phyloP scores from a whole-genome alignment of 192 early-diverging fungal species.

The Haplosporangium gracile region DNA sequence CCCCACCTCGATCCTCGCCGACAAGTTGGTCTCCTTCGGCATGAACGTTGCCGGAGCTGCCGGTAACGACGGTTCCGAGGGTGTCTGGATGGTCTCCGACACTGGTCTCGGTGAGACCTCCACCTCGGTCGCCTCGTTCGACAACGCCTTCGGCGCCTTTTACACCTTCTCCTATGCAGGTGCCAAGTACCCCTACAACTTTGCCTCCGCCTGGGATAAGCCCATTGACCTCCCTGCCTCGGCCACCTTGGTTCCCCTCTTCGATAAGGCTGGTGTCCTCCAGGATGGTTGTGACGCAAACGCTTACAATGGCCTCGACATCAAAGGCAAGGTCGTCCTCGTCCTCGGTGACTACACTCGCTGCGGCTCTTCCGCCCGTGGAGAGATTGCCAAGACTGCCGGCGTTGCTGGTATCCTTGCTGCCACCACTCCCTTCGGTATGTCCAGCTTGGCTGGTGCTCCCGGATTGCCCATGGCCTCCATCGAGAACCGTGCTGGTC shows the following conservation, averaged over 20 bases:
- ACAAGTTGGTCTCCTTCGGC: slow-evolving; percentile 61
- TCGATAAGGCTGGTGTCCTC: slow-evolving; percentile 27
- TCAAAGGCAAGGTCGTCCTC: slow-evolving; percentile 42
- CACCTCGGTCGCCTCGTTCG: slow-evolving; percentile 72
- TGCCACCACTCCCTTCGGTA: slow-evolving; percentile 48
- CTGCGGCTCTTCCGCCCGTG: slow-evolving; percentile 53
- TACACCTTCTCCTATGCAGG: slow-evolving; percentile 27
- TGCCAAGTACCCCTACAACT: slow-evolving; percentile 11
- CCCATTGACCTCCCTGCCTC: slow-evolving; percentile 56
- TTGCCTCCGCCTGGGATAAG: slow-evolving; percentile 12
- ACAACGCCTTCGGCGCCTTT: slow-evolving; percentile 53
- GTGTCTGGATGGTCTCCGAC: slow-evolving; percentile 68
- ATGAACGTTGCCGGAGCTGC: slow-evolving; percentile 72
- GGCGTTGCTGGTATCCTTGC: slow-evolving; percentile 33
- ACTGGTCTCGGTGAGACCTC: slow-evolving; percentile 68
- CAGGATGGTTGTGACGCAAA: slow-evolving; percentile 27
- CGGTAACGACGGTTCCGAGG: slow-evolving; percentile 84
- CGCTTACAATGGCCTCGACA: slow-evolving; percentile 9
- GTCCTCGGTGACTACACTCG: slow-evolving; percentile 24
- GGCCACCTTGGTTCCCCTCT: slow-evolving; percentile 30
- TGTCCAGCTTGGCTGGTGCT: slow-evolving; percentile 21
- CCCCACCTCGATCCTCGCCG: slow-evolving; percentile 62
- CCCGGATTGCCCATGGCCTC: slow-evolving; percentile 44
- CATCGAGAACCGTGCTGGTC: slow-evolving; percentile 39
- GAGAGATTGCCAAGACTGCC: slow-evolving; percentile 17